Evolutionary conservation across 2,329 filamentous ascomycete genomes (phyloP).

Genomic region (Fusarium domesticum): DNA sequence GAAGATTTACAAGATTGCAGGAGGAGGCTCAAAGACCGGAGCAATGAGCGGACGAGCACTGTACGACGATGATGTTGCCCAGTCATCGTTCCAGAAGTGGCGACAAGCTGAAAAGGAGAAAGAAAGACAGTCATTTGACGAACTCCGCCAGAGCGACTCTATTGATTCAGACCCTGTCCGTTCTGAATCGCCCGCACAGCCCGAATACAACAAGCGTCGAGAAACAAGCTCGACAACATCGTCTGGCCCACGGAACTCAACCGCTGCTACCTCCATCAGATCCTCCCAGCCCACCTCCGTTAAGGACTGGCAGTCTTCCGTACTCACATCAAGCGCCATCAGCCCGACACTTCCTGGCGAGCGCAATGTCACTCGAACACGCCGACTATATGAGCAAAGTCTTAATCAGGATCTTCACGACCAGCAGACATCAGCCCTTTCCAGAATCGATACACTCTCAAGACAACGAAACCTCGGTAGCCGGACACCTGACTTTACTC

Average conservation of each 20-base stretch:
- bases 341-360: constrained; percentile 50
- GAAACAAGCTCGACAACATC: constrained; percentile 87
- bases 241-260: constrained; percentile 70
- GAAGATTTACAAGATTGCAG: constrained; percentile 86
- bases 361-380: constrained; percentile 65
- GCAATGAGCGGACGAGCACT: constrained; percentile 66
- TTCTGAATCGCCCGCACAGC: constrained; percentile 48
- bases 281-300: constrained; percentile 60
- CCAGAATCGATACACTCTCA: constrained; percentile 75
- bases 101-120: constrained; percentile 60
- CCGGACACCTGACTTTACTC: constrained; percentile 49
- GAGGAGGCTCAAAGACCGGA: constrained; percentile 43
- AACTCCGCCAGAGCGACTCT: constrained; percentile 25
- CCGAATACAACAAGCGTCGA: constrained; percentile 69
- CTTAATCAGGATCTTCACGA: constrained; percentile 77
- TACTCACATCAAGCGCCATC: constrained; percentile 37
- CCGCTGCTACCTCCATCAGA: constrained; percentile 82
- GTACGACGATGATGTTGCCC: constrained; percentile 82
- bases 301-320: constrained; percentile 48
- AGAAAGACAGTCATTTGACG: constrained; percentile 44
- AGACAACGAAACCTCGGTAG: constrained; percentile 54
- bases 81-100: constrained; percentile 80
- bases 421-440: constrained; percentile 72
- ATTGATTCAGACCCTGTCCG: constrained; percentile 28
- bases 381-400: constrained; percentile 79